These are phyloP conservation scores for Penicillium daleae DNA, from an alignment of 495 filamentous ascomycete genomes.

Conservation along the genomic window DNA sequence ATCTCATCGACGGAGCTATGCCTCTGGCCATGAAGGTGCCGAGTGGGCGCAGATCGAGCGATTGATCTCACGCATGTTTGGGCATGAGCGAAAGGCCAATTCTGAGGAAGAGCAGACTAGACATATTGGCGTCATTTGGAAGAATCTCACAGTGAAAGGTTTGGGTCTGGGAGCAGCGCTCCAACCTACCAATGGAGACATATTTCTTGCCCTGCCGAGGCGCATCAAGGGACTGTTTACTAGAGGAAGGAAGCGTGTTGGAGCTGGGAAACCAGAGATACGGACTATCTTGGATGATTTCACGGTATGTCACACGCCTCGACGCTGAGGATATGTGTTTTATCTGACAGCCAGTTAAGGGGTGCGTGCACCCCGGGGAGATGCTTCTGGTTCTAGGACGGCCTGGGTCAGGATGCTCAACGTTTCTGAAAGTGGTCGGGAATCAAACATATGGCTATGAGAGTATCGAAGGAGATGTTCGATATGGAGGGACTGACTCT, in stretches of 20 bases:
- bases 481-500: conserved; percentile 65
- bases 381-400: conserved; percentile 70
- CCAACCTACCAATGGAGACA: conserved; percentile 66
- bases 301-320: conserved; percentile 40
- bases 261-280: conserved; percentile 52
- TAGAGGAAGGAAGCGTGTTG: conserved; percentile 43
- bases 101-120: conserved; percentile 69
- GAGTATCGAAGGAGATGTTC: conserved; percentile 63
- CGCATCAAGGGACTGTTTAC: conserved; percentile 53
- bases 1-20: conserved; percentile 52
- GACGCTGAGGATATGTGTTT: conserved; percentile 46
- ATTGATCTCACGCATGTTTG: conserved; percentile 69
- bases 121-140: conserved; percentile 63
- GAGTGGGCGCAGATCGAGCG: conserved; percentile 61
- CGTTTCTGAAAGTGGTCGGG: conserved; percentile 70
- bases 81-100: conserved; percentile 57
- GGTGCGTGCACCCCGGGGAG: conserved; percentile 52
- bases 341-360: conserved; percentile 27
- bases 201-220: conserved; percentile 62
- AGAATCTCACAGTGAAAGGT: conserved; percentile 66
- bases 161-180: conserved; percentile 67
- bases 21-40: conserved; percentile 46
- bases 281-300: conserved; percentile 68
- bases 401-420: conserved; percentile 73
- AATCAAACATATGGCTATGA: conserved; percentile 69